These are phyloP conservation scores for Penicillium cataractarum DNA, from an alignment of 495 filamentous ascomycete species.

Conservation along the genomic window DNA sequence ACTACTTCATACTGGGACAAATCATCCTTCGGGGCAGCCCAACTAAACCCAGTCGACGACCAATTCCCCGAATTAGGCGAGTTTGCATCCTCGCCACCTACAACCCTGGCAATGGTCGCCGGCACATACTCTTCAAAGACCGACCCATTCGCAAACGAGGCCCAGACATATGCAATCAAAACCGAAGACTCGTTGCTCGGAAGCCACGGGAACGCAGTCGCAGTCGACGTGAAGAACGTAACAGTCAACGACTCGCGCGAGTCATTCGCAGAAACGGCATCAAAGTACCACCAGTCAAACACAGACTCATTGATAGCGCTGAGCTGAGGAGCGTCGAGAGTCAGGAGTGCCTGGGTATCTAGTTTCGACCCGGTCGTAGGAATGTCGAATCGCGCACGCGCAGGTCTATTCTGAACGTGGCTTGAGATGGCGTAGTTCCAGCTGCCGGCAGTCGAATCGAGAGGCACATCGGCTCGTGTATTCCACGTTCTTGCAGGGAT, in stretches of 20 bases:
- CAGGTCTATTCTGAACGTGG: slow-evolving; percentile 15
- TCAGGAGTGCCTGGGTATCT: slow-evolving; percentile 10
- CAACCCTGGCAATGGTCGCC: slow-evolving; percentile 23
- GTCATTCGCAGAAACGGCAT: slow-evolving; percentile 31
- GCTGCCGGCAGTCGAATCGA: not conserved
- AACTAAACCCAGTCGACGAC: slow-evolving; percentile 22
- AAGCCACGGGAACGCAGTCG: slow-evolving; percentile 28
- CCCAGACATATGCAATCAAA: slow-evolving; percentile 30
- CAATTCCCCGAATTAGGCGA: slow-evolving; percentile 17
- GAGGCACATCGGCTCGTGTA: not conserved
- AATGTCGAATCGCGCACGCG: slow-evolving; percentile 18
- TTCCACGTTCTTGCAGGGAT: not conserved
- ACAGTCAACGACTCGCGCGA: slow-evolving; percentile 27
- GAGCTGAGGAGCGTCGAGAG: slow-evolving; percentile 37
- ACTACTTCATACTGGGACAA: slow-evolving; percentile 21
- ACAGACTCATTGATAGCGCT: slow-evolving; percentile 31
- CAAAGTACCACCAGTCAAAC: slow-evolving; percentile 50
- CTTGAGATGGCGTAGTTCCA: slow-evolving; percentile 22
- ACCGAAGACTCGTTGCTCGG: slow-evolving; percentile 17
- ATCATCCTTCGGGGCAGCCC: slow-evolving; percentile 12
- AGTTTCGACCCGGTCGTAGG: slow-evolving; percentile 7
- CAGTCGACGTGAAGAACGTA: slow-evolving; percentile 34
- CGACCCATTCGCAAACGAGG: slow-evolving; percentile 30
- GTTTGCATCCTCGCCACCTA: not conserved
- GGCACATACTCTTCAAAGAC: slow-evolving; percentile 23